phyloP scores from a whole-genome alignment of 306 rosid species.

The Abrus precatorius region DNA sequence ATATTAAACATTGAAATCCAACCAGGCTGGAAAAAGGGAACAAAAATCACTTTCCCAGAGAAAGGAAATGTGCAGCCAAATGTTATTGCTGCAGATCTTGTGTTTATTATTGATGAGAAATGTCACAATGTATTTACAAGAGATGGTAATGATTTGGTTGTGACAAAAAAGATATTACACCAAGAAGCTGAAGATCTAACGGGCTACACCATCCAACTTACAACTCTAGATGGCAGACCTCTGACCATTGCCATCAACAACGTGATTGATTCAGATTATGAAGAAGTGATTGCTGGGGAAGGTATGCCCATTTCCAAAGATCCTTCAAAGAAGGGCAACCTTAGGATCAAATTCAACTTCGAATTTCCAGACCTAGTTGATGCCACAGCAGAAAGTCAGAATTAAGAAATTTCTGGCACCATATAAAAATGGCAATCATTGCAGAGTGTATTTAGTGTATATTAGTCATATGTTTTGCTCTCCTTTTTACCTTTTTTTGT shows the following conservation, averaged over 20 bases:
- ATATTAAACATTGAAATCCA: slow-evolving; percentile 81
- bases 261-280: slow-evolving; percentile 69
- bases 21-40: slow-evolving; percentile 99
- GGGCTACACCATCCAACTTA: slow-evolving; percentile 67
- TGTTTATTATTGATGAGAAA: slow-evolving; percentile 85
- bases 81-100: slow-evolving; percentile 78
- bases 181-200: slow-evolving; percentile 75
- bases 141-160: slow-evolving; percentile 82
- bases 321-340: slow-evolving; percentile 78
- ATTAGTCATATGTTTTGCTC: slow-evolving; percentile 3
- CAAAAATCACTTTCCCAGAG: slow-evolving; percentile 89
- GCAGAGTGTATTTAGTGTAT: slow-evolving; percentile 47
- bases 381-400: slow-evolving; percentile 65
- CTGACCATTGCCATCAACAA: slow-evolving; percentile 64
- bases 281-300: slow-evolving; percentile 74
- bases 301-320: slow-evolving; percentile 94
- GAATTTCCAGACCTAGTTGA: slow-evolving; percentile 61
- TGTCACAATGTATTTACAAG: slow-evolving; percentile 82
- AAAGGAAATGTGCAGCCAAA: slow-evolving; percentile 84
- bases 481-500: not conserved
- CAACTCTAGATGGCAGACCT: slow-evolving; percentile 79
- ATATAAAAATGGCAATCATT: slow-evolving; percentile 22
- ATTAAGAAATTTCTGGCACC: slow-evolving; percentile 58
- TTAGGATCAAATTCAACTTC: slow-evolving; percentile 78
- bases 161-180: slow-evolving; percentile 65